Percentiles rank a stretch among this genome's conserved stretches.
phyloP scores from a whole-genome alignment of 768 basidiomycete species.

The Podaxis sp. region DNA sequence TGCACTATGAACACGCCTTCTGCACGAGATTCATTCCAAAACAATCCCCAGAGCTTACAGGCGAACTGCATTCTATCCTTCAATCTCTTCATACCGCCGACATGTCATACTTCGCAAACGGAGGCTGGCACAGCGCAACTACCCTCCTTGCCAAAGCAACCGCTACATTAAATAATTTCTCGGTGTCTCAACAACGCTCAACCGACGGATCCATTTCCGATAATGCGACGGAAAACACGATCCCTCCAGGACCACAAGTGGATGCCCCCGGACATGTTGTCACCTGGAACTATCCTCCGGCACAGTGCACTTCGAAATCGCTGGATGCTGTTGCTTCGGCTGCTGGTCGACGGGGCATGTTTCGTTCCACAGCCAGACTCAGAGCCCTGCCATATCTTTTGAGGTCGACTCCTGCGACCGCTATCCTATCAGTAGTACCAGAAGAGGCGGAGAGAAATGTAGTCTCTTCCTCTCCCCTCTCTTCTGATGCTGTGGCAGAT shows the following conservation, averaged over 20 bases:
- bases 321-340: background rate
- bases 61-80: background rate
- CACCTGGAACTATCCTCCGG: background rate
- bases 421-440: background rate
- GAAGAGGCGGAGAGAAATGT: background rate
- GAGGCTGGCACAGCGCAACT: conserved; percentile 2
- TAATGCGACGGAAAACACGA: background rate
- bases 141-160: background rate
- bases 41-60: background rate
- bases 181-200: background rate
- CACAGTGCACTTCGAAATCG: background rate
- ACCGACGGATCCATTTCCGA: background rate
- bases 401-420: background rate
- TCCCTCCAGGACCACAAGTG: background rate
- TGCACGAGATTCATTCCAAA: background rate
- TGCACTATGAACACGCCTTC: background rate
- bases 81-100: background rate
- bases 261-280: background rate
- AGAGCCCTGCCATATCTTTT: conserved; percentile 3
- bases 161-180: background rate
- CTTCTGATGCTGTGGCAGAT: background rate
- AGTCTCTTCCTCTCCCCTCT: background rate
- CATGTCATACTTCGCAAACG: conserved; percentile 11
- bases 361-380: background rate
- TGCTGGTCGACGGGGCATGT: background rate